Evolutionary conservation across 2,329 filamentous ascomycete species (phyloP).

Genomic region (Claviceps sp.): DNA sequence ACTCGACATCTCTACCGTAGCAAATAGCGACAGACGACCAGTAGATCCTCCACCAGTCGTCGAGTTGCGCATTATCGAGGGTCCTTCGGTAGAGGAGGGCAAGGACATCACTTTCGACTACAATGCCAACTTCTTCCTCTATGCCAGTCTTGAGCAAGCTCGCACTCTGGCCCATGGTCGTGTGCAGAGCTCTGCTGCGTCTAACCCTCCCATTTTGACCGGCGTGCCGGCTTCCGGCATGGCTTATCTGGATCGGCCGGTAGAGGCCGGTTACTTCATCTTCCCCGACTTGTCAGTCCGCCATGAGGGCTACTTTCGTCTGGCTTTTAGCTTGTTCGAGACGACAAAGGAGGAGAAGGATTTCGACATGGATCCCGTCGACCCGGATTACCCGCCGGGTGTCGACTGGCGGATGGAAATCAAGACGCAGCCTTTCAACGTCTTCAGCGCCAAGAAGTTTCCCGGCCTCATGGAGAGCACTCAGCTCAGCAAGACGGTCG

Average conservation of each 20-base stretch:
- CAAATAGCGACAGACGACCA: slow-evolving; percentile 60
- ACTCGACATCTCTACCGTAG: slow-evolving; percentile 12
- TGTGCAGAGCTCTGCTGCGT: slow-evolving; percentile 51
- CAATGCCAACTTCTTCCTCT: slow-evolving; percentile 96
- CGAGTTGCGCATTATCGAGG: slow-evolving; percentile 75
- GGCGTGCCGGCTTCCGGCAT: slow-evolving; percentile 92
- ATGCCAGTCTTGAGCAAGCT: slow-evolving; percentile 77
- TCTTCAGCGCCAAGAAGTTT: slow-evolving; percentile 97
- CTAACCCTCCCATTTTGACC: slow-evolving; percentile 72
- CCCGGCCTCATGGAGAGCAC: slow-evolving; percentile 88
- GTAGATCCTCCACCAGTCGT: slow-evolving; percentile 93
- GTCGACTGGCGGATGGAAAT: slow-evolving; percentile 84
- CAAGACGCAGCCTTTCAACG: slow-evolving; percentile 73
- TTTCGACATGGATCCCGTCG: slow-evolving; percentile 43
- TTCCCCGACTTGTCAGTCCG: slow-evolving; percentile 94
- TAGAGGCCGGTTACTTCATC: slow-evolving; percentile 78
- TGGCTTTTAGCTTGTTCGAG: slow-evolving; percentile 89
- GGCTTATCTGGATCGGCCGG: slow-evolving; percentile 83
- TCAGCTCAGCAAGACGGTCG: slow-evolving; percentile 73
- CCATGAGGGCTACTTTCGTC: slow-evolving; percentile 84
- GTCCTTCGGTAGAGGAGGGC: slow-evolving; percentile 43
- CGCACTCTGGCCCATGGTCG: slow-evolving; percentile 73
- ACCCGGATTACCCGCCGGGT: slow-evolving; percentile 32
- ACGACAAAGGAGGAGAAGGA: slow-evolving; percentile 79
- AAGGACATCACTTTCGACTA: slow-evolving; percentile 77